Evolutionary conservation across 345 rosid genomes (phyloP).

Genomic region (Pistacia vera): DNA sequence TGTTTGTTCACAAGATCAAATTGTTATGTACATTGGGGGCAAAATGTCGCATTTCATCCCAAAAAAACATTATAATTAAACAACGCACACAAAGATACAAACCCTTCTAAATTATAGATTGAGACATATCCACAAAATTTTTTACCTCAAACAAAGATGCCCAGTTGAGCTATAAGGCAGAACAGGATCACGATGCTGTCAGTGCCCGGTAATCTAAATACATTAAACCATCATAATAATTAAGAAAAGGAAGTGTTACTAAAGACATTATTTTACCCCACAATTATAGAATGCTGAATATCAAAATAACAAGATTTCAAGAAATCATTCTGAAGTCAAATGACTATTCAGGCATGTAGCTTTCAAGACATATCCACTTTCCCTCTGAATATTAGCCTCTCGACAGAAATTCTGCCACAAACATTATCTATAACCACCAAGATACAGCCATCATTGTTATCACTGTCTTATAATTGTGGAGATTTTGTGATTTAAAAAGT

Average conservation of each 20-base stretch:
- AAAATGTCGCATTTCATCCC: conserved; percentile 29
- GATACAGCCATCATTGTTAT: not conserved
- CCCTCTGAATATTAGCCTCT: conserved; percentile 11
- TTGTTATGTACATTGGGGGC: conserved; percentile 24
- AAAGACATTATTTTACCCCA: not conserved
- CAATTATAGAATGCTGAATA: not conserved
- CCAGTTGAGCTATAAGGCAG: conserved; percentile 15
- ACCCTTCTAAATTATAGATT: conserved; percentile 14
- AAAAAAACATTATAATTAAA: conserved; percentile 15
- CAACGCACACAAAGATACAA: conserved; percentile 23
- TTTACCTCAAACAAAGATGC: conserved; percentile 22
- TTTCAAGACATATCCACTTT: conserved; percentile 7
- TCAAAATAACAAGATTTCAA: not conserved
- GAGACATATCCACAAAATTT: conserved; percentile 11
- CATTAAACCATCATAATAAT: not conserved
- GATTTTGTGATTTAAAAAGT: not conserved
- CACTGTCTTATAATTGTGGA: conserved; percentile 8
- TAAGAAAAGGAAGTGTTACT: not conserved
- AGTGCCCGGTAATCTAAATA: not conserved
- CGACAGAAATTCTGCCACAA: conserved; percentile 3
- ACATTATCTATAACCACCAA: conserved; percentile 6
- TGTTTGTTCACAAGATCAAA: conserved; percentile 26
- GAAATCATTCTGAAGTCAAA: conserved; percentile 22
- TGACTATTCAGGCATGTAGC: conserved; percentile 16
- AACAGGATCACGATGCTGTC: not conserved